Conservation (phyloP, 352 stramenopile genomes). For the Pseudoperonospora humuli region DNA sequence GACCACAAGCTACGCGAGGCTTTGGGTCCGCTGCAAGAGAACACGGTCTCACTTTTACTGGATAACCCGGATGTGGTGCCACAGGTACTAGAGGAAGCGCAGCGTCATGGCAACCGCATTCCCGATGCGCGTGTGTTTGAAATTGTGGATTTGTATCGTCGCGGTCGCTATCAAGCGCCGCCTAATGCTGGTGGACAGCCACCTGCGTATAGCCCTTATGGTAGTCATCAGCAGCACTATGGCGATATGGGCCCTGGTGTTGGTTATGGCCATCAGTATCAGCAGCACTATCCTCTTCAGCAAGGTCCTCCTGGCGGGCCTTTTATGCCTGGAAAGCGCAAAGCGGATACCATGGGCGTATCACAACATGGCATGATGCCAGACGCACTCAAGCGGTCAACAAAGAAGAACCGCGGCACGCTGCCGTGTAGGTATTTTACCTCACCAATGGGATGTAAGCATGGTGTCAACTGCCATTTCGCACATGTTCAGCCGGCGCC, state of each 20-base stretch:
- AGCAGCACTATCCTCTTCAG: slow-evolving; percentile 23
- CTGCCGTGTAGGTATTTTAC: slow-evolving; percentile 69
- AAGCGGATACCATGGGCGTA: slow-evolving; percentile 26
- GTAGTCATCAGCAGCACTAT: slow-evolving; percentile 32
- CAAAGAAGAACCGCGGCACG: slow-evolving; percentile 37
- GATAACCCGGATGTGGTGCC: slow-evolving; percentile 68
- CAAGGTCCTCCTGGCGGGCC: slow-evolving; percentile 21
- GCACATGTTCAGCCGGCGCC: slow-evolving; percentile 39
- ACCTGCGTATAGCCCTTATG: slow-evolving; percentile 36
- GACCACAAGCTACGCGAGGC: slow-evolving; percentile 55
- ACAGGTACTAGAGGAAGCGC: slow-evolving; percentile 75
- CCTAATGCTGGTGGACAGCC: slow-evolving; percentile 22
- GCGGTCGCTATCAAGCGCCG: slow-evolving; percentile 26
- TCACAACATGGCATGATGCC: slow-evolving; percentile 29
- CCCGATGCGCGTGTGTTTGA: slow-evolving; percentile 67
- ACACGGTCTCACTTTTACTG: slow-evolving; percentile 62
- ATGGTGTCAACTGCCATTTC: slow-evolving; percentile 62
- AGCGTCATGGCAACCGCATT: slow-evolving; percentile 69
- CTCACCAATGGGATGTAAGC: slow-evolving; percentile 58
- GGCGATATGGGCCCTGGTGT: slow-evolving; percentile 23
- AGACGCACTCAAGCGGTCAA: slow-evolving; percentile 37
- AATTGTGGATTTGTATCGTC: slow-evolving; percentile 62
- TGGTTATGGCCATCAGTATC: slow-evolving; percentile 23
- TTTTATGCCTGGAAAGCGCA: slow-evolving; percentile 34
- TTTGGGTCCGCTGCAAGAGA: slow-evolving; percentile 60